Percentiles rank a stretch among this genome's conserved stretches.
Evolutionary conservation across 148 eudicot genomes (phyloP).

Genomic region (Vaccinium macrocarpon): DNA sequence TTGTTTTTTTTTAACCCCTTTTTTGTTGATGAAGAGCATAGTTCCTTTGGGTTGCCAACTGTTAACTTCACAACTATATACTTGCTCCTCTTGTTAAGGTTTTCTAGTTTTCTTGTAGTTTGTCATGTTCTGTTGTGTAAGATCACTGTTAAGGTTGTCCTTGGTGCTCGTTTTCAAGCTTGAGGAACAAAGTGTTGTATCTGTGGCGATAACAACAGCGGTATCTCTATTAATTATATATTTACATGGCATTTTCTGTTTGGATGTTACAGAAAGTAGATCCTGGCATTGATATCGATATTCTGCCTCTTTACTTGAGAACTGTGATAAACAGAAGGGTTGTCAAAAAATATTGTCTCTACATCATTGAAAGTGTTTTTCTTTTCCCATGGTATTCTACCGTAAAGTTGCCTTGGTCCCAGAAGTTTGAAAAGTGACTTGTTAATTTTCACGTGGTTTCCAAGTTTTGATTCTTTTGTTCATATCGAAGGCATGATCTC

Average conservation of each 20-base stretch:
- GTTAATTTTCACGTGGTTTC: background rate
- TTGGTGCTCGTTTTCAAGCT: background rate
- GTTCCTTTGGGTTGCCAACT: background rate
- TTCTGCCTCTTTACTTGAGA: background rate
- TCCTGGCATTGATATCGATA: background rate
- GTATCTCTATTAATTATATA: background rate
- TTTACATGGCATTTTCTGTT: background rate
- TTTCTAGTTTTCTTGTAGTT: background rate
- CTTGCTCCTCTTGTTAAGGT: conserved; percentile 10
- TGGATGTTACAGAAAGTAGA: background rate
- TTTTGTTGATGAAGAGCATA: background rate
- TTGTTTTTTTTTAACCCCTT: conserved; percentile 5
- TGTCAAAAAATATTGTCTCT: background rate
- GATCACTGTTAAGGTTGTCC: background rate
- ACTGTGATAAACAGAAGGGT: background rate
- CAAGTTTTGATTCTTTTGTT: background rate
- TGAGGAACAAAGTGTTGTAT: background rate
- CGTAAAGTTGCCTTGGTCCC: background rate
- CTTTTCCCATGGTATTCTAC: background rate
- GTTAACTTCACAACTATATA: background rate
- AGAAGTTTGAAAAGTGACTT: background rate
- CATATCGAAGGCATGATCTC: background rate
- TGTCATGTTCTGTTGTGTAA: conserved; percentile 5
- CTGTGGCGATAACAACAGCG: background rate
- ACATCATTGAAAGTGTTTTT: background rate